phyloP scores from a whole-genome alignment of 2,329 filamentous ascomycete genomes.

The Colletotrichum lentis region DNA sequence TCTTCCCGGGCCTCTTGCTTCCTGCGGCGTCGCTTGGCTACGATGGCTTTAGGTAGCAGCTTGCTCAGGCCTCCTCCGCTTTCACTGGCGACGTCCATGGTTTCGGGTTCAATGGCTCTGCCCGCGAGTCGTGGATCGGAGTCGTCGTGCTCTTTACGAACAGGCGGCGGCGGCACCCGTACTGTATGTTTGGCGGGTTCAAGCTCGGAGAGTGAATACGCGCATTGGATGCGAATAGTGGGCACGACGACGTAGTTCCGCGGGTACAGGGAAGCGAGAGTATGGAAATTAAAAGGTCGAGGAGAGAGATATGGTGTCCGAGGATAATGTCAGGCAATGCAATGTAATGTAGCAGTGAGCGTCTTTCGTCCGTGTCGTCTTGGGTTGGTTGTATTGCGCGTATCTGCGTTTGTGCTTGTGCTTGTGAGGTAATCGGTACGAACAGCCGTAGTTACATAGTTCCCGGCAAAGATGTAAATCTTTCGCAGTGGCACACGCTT shows the following conservation, averaged over 20 bases:
- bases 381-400: neutral
- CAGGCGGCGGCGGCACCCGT: neutral
- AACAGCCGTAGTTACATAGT: neutral
- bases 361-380: neutral
- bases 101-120: neutral
- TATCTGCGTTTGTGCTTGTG: neutral
- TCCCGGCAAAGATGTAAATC: neutral
- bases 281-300: conserved; percentile 31
- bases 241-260: conserved; percentile 23
- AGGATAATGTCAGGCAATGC: neutral
- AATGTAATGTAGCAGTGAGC: neutral
- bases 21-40: conserved; percentile 58
- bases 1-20: conserved; percentile 55
- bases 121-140: conserved; percentile 11
- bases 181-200: conserved; percentile 18
- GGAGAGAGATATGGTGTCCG: neutral
- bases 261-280: conserved; percentile 4
- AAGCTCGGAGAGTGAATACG: conserved; percentile 25
- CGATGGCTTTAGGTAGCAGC: conserved; percentile 62
- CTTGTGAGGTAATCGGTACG: neutral
- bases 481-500: neutral
- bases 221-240: conserved; percentile 29
- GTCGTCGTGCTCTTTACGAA: conserved; percentile 25
- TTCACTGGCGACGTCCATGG: conserved; percentile 22
- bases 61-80: conserved; percentile 51